Evolutionary conservation across 164 flowering plant species (phyloP).

Genomic region (Cinnamomum chago): DNA sequence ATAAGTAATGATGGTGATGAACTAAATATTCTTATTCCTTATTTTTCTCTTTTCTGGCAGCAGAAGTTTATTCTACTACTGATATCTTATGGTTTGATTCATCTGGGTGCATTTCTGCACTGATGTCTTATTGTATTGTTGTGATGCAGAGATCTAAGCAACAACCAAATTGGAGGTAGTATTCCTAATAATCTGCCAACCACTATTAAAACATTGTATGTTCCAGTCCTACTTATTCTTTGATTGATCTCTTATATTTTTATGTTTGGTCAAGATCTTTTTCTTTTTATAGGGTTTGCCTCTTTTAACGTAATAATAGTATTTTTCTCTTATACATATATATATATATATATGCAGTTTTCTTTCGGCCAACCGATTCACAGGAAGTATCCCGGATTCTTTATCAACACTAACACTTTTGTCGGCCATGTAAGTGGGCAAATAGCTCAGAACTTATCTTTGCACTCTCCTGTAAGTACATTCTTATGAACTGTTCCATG

Average conservation of each 20-base stretch:
- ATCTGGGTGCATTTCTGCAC: neutral
- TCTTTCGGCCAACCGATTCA: constrained; percentile 80
- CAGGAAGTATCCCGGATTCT: constrained; percentile 79
- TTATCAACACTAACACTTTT: constrained; percentile 50
- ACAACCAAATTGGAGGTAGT: constrained; percentile 81
- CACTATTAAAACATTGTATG: constrained; percentile 68
- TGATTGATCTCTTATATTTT: neutral
- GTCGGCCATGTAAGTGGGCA: constrained; percentile 52
- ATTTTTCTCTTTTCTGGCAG: neutral
- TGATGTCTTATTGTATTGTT: constrained; percentile 2
- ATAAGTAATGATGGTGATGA: neutral
- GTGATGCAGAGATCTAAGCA: constrained; percentile 65
- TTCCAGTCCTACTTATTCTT: neutral
- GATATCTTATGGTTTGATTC: neutral
- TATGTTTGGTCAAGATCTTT: neutral
- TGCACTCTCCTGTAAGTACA: neutral
- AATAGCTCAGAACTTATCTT: neutral
- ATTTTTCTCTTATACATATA: neutral
- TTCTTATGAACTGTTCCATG: neutral
- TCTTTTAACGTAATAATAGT: no score
- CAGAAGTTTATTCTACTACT: no score
- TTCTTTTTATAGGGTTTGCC: no score
- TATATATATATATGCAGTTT: constrained; percentile 42
- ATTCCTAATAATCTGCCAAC: constrained; percentile 69
- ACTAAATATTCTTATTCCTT: no score